These are phyloP conservation scores for Fusarium albidum DNA, from an alignment of 2,329 filamentous ascomycete genomes.

Conservation along the genomic window DNA sequence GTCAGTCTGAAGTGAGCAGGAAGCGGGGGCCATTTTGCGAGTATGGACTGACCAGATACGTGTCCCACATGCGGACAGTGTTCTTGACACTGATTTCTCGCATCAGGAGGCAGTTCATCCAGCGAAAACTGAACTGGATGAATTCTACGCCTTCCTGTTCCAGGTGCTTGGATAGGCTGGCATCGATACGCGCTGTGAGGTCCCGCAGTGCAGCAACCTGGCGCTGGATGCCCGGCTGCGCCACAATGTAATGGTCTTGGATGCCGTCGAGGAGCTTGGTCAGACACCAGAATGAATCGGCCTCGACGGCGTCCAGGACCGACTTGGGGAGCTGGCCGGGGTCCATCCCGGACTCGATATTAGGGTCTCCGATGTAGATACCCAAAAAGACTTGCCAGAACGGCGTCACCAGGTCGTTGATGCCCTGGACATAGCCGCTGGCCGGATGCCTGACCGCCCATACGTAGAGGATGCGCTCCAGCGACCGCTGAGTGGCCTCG, in stretches of 20 bases:
- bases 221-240: slow-evolving; percentile 94
- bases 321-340: slow-evolving; percentile 90
- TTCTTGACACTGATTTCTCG: slow-evolving; percentile 95
- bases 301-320: slow-evolving; percentile 95
- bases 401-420: slow-evolving; percentile 96
- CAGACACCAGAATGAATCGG: slow-evolving; percentile 97
- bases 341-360: slow-evolving; percentile 95
- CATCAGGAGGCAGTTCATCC: slow-evolving; percentile 99
- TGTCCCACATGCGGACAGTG: slow-evolving; percentile 99
- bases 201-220: slow-evolving; percentile 91
- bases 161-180: slow-evolving; percentile 83
- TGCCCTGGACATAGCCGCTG: slow-evolving; percentile 97
- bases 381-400: slow-evolving; percentile 98
- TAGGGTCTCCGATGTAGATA: slow-evolving; percentile 91
- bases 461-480: slow-evolving; percentile 94
- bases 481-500: slow-evolving; percentile 91
- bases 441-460: slow-evolving; percentile 98
- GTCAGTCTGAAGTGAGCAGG: not conserved
- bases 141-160: slow-evolving; percentile 94
- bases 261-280: slow-evolving; percentile 98
- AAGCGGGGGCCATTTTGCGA: not conserved
- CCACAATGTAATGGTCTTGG: slow-evolving; percentile 98
- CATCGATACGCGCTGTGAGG: slow-evolving; percentile 89
- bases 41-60: slow-evolving; percentile 79
- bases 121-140: slow-evolving; percentile 98